Evolutionary conservation across 768 basidiomycete species (phyloP).

Genomic region (Leccinum incarnatum): DNA sequence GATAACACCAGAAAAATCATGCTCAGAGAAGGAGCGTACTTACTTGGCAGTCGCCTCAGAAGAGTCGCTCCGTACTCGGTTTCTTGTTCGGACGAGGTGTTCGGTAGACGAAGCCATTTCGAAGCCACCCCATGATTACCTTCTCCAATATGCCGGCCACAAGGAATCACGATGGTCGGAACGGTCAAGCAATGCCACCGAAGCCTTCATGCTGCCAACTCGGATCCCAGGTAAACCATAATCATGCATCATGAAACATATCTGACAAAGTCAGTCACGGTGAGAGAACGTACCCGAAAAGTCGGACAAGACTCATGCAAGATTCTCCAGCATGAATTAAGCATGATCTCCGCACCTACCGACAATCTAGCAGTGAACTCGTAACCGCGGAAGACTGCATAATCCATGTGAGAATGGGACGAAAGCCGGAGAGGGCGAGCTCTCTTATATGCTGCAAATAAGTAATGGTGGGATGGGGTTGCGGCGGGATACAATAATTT

Average conservation of each 20-base stretch:
- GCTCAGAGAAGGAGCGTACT: background rate
- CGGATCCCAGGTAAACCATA: background rate
- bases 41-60: background rate
- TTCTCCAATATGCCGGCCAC: background rate
- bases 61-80: background rate
- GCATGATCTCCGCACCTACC: background rate
- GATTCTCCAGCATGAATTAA: background rate
- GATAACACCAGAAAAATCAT: background rate
- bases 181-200: background rate
- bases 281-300: background rate
- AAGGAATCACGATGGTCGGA: background rate
- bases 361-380: background rate
- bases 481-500: constrained; percentile 14
- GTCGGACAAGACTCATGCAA: background rate
- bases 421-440: too few species aligned
- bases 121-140: background rate
- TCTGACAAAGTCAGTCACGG: background rate
- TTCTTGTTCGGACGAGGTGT: background rate
- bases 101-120: too few species aligned
- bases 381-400: background rate
- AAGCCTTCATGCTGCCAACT: background rate
- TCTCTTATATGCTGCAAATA: background rate
- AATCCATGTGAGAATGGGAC: background rate
- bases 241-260: background rate
- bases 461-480: background rate